Evolutionary conservation across 164 flowering plant species (phyloP), one percentile per base, ranked within the genome.

Genomic region (Stephania cephalantha): DNA sequence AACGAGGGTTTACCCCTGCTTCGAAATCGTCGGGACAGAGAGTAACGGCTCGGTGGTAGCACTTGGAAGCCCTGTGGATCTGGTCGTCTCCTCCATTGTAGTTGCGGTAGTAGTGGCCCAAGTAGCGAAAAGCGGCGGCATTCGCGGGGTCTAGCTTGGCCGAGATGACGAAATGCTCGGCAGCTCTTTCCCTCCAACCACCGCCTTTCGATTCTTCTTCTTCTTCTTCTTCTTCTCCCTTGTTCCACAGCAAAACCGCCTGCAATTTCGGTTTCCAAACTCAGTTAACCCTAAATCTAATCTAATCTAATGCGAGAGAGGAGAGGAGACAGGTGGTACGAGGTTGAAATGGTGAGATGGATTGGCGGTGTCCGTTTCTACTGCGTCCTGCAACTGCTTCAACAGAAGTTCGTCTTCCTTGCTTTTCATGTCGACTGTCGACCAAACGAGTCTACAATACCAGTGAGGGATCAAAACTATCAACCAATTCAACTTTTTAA

Each of bases 1-100:
- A 35, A 35, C 1, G 42, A 35, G 42, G 3, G 4, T 35, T 25
- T 69, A 18, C 98, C 84, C 97, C 99, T 8, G 97, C 82, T 7
- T 84, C 85, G 9, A 84, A 83, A 83, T 95, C 97, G 69, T 88
- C 87, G 0, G 97, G 95, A 75, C 82, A 78, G 42, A 92, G 85
- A 11, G 86, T 61, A n/a, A 96, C 82, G 4, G 98, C 97, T 74
- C 95, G 85, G 82, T 90, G 95, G 77, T 90, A 95, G 81, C 99
- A 93, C 85, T 91, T 93, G 73, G 83, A 74, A 72, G 99, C 93
- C 79, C 97, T 85, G 69, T 85, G 86, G 5, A 69, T 85, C 71
- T 85, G 87, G 4, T 69, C 9, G 76, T 90, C 94, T 7, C 72
- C 0, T 82, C 79, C 31, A 79, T 75, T 13, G 42, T 30, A 74